Conservation (phyloP, 768 basidiomycete species). For the Dacryopinax spathularia region DNA sequence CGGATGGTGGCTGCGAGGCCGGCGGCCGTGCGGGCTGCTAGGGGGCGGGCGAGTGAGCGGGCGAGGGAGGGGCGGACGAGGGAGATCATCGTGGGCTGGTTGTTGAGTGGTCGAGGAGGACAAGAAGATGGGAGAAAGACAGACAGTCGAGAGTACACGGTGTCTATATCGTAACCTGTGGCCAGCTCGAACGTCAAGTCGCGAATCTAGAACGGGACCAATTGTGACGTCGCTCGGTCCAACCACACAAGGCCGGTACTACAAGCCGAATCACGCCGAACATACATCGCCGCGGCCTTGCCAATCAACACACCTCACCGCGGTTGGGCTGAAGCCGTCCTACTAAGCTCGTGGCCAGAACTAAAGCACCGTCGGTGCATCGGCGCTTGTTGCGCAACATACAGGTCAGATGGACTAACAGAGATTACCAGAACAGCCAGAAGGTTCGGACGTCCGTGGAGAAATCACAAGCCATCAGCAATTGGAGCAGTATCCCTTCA, state of each 20-base stretch:
- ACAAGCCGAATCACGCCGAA: too few species aligned
- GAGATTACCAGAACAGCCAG: too few species aligned
- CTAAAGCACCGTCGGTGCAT: too few species aligned
- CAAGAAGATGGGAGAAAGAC: neutral
- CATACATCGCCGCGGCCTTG: neutral
- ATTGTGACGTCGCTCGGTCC: neutral
- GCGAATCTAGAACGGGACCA: neutral
- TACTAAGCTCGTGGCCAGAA: too few species aligned
- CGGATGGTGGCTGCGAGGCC: neutral
- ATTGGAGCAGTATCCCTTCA: too few species aligned
- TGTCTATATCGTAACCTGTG: neutral
- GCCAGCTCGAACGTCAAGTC: neutral
- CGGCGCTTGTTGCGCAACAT: too few species aligned
- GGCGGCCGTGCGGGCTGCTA: constrained; percentile 24
- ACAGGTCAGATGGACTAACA: too few species aligned
- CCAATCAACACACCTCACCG: neutral
- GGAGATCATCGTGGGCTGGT: constrained; percentile 36
- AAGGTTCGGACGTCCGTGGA: too few species aligned
- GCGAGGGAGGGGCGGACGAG: constrained; percentile 33
- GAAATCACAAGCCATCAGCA: too few species aligned
- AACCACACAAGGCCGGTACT: neutral
- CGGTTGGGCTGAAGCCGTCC: too few species aligned
- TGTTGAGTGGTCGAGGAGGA: neutral
- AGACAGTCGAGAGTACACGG: neutral
- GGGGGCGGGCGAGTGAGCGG: constrained; percentile 33